Evolutionary conservation across 805 yeast species (phyloP), one percentile per base, ranked within the genome.

Genomic region (Kuraishia capsulata): DNA sequence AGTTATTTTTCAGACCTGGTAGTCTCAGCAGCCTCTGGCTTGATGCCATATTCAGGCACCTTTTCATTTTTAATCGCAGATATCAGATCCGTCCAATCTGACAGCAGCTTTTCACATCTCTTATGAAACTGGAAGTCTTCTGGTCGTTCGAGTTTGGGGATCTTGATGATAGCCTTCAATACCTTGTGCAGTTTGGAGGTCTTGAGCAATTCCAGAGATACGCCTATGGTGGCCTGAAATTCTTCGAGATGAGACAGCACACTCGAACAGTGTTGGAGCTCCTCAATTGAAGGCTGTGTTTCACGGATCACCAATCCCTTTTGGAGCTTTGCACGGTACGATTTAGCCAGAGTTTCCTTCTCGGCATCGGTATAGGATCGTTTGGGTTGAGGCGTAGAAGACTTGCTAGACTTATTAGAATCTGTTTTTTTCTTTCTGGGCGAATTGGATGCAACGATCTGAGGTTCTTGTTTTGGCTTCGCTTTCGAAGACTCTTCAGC

Each of bases 111-210:
- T 19, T 52, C 55, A 41, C 71, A 65, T 43, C 69, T 56, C 39
- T 64, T 66, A 42, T 70, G 75, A 41, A 72, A 59, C 41, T 64
- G 59, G 50, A 61, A 67, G 42, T 70, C 67, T 29, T 67, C 64
- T 11, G 65, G 60, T 42, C 65, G 61, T 42, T 59, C 66, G 43
- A 70, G 56, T 26, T 55, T 56, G 20, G 56, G 57, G 42, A 62
- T 60, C 40, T 61, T 62, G 37, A 62, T 42, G 17, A 73, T 69
- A 39, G 73, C 72, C 48, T 66, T 69, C 42, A 73, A 49, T 1
- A 73, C 77, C 50, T 73, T 73, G 48, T 72, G 76, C 37, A 73
- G 56, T 46, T 71, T 73, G 13, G 77, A 69, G 18, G 53, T 52
- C 36, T 56, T 59, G 41, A 73, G 56, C 17, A 71, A 48, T 13